phyloP scores from a whole-genome alignment of 1,139 yeast genomes.

The Eremothecium sinecaudum region DNA sequence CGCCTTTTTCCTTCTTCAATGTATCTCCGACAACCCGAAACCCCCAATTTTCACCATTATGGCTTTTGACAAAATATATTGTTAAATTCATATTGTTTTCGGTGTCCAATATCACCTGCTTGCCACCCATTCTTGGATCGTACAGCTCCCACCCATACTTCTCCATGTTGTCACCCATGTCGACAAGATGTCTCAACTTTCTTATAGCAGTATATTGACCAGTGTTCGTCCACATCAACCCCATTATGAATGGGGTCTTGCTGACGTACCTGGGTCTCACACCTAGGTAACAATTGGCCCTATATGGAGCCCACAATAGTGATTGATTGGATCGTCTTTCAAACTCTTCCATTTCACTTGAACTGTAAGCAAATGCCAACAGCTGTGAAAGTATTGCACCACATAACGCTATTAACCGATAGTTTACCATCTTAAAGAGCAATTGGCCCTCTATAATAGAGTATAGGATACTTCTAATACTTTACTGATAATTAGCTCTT shows the following conservation, averaged over 20 bases:
- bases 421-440: too few relatives aligned
- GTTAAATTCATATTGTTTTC: constrained; percentile 54
- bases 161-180: constrained; percentile 59
- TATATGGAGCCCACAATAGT: constrained; percentile 84
- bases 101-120: constrained; percentile 61
- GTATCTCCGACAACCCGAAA: constrained; percentile 58
- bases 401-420: too few relatives aligned
- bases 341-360: constrained; percentile 12
- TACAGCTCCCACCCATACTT: constrained; percentile 80
- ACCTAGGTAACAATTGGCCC: constrained; percentile 82
- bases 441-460: too few relatives aligned
- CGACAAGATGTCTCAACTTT: constrained; percentile 69
- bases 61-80: constrained; percentile 68
- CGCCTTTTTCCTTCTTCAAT: constrained; percentile 22
- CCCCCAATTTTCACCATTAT: constrained; percentile 67
- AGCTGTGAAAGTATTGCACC: too few relatives aligned
- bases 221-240: constrained; percentile 82
- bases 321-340: constrained; percentile 35
- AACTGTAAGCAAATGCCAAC: too few relatives aligned
- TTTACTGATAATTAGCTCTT: too few relatives aligned
- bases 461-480: too few relatives aligned
- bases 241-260: constrained; percentile 53
- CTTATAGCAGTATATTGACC: constrained; percentile 50
- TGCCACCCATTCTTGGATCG: constrained; percentile 85
- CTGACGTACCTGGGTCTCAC: constrained; percentile 72